A percentile compares a stretch with the other conserved stretches of the same genome.
Evolutionary conservation across 352 stramenopile genomes (phyloP).

Genomic region (Globisporangium echinulatum): DNA sequence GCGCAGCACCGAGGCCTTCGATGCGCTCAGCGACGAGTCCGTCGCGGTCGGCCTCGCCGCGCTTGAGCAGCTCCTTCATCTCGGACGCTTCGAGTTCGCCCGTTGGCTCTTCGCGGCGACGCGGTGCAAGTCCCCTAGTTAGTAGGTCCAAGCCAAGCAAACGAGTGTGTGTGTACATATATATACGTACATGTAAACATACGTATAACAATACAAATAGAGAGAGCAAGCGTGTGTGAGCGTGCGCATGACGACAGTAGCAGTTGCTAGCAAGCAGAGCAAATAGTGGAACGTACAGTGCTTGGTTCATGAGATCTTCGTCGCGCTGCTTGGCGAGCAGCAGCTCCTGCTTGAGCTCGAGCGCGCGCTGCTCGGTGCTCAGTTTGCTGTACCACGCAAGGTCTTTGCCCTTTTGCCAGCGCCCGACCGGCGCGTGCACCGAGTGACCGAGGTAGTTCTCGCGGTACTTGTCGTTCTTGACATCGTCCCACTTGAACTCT

Average conservation of each 20-base stretch:
- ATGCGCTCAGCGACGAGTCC: constrained; percentile 68
- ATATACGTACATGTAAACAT: background rate
- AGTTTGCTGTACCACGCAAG: constrained; percentile 87
- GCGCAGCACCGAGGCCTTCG: constrained; percentile 81
- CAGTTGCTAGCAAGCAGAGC: background rate
- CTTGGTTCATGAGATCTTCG: constrained; percentile 88
- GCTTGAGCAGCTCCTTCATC: constrained; percentile 82
- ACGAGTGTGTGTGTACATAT: no score
- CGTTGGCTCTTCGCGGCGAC: constrained; percentile 32
- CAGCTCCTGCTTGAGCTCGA: constrained; percentile 56
- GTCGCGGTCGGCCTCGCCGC: constrained; percentile 65
- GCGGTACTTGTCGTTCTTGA: constrained; percentile 91
- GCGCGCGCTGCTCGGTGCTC: constrained; percentile 43
- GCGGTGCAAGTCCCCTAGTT: constrained; percentile 57
- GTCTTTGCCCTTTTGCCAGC: constrained; percentile 89
- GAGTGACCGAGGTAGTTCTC: constrained; percentile 90
- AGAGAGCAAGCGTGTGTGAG: no score
- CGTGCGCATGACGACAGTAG: background rate
- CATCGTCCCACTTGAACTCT: constrained; percentile 93
- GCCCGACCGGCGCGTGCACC: constrained; percentile 79
- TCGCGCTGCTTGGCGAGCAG: constrained; percentile 73
- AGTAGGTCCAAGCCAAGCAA: no score
- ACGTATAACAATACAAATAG: background rate
- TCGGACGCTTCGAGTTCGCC: constrained; percentile 64
- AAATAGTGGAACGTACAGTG: constrained; percentile 41